Evolutionary conservation across 345 rosid genomes (phyloP).

Genomic region (Zanthoxylum bungeanum): DNA sequence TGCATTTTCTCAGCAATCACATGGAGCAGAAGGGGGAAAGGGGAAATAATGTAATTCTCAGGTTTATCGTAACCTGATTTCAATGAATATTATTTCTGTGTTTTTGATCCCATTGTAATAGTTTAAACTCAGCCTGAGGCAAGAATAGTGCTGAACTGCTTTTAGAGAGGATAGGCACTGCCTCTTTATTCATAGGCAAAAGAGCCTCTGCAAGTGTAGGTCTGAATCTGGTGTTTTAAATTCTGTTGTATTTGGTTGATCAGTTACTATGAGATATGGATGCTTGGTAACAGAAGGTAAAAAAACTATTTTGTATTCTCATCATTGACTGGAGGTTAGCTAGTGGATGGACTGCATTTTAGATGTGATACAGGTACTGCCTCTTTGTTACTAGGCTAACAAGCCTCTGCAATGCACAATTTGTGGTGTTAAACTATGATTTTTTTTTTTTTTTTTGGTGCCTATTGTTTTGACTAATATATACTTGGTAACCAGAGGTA

Average conservation of each 20-base stretch:
- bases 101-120: too few species aligned
- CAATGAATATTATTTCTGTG: slow-evolving; percentile 11
- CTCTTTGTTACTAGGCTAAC: not conserved
- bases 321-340: not conserved
- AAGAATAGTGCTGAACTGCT: not conserved
- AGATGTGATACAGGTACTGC: not conserved
- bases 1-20: slow-evolving; percentile 45
- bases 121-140: not conserved
- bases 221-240: not conserved
- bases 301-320: not conserved
- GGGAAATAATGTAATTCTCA: slow-evolving; percentile 36
- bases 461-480: not conserved
- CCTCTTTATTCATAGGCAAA: not conserved
- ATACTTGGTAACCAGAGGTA: not conserved
- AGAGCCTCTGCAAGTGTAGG: not conserved
- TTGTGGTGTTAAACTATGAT: not conserved
- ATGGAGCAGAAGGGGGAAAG: slow-evolving; percentile 39
- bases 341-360: not conserved
- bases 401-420: not conserved
- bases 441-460: too few species aligned
- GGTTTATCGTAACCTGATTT: slow-evolving; percentile 40
- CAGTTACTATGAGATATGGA: not conserved
- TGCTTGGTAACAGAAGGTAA: not conserved
- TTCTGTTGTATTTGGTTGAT: not conserved
- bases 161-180: not conserved